Conservation (phyloP, 441 rosid species). For the Gossypium trilobum region DNA sequence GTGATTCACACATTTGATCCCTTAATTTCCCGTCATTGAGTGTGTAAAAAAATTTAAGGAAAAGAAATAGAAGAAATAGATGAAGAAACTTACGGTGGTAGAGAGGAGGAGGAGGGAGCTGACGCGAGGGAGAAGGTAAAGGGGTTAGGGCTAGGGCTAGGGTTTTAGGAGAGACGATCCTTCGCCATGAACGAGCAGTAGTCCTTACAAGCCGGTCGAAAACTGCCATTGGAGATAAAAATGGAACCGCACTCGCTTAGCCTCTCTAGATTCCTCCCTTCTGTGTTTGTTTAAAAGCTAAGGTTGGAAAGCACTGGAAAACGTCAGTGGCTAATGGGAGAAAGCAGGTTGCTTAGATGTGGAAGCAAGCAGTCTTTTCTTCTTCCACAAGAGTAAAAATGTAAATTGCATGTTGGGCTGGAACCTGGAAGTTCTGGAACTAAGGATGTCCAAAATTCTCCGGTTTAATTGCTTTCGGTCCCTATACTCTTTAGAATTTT, state of each 20-base stretch:
- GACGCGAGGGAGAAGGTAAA: slow-evolving; percentile 17
- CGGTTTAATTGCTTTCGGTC: no score
- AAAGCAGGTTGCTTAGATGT: no score
- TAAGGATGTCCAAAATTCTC: no score
- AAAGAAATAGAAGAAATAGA: background rate
- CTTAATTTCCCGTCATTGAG: background rate
- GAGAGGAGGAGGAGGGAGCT: slow-evolving; percentile 19
- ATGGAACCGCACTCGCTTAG: background rate
- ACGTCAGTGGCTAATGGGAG: no score
- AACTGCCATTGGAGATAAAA: slow-evolving; percentile 28
- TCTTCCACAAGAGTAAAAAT: no score
- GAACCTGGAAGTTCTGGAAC: no score
- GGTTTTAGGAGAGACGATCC: slow-evolving; percentile 23
- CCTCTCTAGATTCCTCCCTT: background rate
- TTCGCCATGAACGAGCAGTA: slow-evolving; percentile 29
- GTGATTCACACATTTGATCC: background rate
- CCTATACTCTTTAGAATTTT: no score
- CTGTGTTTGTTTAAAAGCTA: background rate
- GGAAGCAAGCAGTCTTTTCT: no score
- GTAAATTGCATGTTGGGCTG: no score
- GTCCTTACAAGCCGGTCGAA: slow-evolving; percentile 29
- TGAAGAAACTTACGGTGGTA: slow-evolving; percentile 25
- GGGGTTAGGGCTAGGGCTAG: slow-evolving; percentile 22
- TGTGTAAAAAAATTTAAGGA: background rate
- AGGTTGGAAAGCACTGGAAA: no score